phyloP scores from a whole-genome alignment of 371 early-diverging fungal genomes.

The Lichtheimia ramosa region DNA sequence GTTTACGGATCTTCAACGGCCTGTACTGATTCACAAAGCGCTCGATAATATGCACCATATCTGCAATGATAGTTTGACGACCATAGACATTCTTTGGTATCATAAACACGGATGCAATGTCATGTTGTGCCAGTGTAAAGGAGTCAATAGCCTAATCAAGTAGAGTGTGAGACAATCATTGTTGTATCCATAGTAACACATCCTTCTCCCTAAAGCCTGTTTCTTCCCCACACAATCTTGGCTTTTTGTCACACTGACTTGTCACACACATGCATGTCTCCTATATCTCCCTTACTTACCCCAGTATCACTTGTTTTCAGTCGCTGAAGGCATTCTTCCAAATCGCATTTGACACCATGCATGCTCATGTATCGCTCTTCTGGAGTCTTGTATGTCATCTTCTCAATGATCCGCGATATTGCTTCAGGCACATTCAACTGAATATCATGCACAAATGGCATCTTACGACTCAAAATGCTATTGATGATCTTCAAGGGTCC shows the following conservation, averaged over 20 bases:
- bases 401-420: conserved; percentile 49
- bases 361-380: conserved; percentile 58
- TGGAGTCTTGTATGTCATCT: conserved; percentile 62
- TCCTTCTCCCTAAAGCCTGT: too few relatives aligned
- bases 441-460: conserved; percentile 43
- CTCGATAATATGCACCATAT: conserved; percentile 35
- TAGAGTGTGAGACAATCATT: too few relatives aligned
- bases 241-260: too few relatives aligned
- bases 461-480: conserved; percentile 48
- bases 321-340: conserved; percentile 45
- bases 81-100: conserved; percentile 43
- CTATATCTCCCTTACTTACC: background rate
- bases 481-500: conserved; percentile 58
- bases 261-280: background rate
- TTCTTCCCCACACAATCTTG: too few relatives aligned
- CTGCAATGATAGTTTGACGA: conserved; percentile 30
- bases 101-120: conserved; percentile 47
- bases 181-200: too few relatives aligned
- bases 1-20: too few relatives aligned
- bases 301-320: conserved; percentile 28
- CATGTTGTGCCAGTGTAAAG: conserved; percentile 40
- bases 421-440: conserved; percentile 53
- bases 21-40: conserved; percentile 25
- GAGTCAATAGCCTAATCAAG: conserved; percentile 23
- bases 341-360: conserved; percentile 53